A percentile compares a stretch with the other conserved stretches of the same genome.
Evolutionary conservation across 2,329 filamentous ascomycete species (phyloP).

Genomic region (Sclerotiophoma versabilis): DNA sequence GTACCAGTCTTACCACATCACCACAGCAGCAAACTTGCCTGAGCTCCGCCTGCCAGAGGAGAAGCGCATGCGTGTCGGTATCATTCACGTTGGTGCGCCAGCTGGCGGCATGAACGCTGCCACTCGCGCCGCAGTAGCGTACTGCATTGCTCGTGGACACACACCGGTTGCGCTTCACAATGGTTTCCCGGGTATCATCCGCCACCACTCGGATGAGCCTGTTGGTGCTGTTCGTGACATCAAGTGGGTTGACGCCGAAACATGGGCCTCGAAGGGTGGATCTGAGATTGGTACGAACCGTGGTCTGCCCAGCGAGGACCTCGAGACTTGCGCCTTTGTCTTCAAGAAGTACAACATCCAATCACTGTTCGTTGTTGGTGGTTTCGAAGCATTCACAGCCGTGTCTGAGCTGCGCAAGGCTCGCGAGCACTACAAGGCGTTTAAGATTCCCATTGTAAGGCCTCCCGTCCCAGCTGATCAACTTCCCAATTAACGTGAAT

Average conservation of each 20-base stretch:
- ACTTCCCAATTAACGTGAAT: slow-evolving; percentile 44
- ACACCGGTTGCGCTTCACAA: slow-evolving; percentile 93
- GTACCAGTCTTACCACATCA: slow-evolving; percentile 88
- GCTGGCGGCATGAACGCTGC: slow-evolving; percentile 99
- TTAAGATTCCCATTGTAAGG: slow-evolving; percentile 82
- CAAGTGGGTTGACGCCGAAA: slow-evolving; percentile 91
- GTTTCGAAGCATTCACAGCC: slow-evolving; percentile 95
- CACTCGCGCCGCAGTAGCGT: slow-evolving; percentile 89
- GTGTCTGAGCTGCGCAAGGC: slow-evolving; percentile 86
- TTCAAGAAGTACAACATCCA: slow-evolving; percentile 90
- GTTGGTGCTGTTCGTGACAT: slow-evolving; percentile 84
- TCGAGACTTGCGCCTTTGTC: slow-evolving; percentile 80
- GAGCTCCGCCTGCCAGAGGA: slow-evolving; percentile 71
- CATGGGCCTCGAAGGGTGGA: slow-evolving; percentile 94
- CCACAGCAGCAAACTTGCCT: slow-evolving; percentile 80
- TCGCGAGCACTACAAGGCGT: slow-evolving; percentile 76
- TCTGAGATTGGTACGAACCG: slow-evolving; percentile 99
- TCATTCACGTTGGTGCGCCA: slow-evolving; percentile 95
- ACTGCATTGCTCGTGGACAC: slow-evolving; percentile 91
- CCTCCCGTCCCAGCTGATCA: background rate
- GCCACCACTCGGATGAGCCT: slow-evolving; percentile 86
- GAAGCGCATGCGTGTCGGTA: slow-evolving; percentile 90
- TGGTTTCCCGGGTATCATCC: slow-evolving; percentile 90
- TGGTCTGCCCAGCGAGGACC: slow-evolving; percentile 85
- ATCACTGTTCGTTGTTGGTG: slow-evolving; percentile 88